phyloP scores from a whole-genome alignment of 495 filamentous ascomycete genomes.

The Penicillium pulvis region DNA sequence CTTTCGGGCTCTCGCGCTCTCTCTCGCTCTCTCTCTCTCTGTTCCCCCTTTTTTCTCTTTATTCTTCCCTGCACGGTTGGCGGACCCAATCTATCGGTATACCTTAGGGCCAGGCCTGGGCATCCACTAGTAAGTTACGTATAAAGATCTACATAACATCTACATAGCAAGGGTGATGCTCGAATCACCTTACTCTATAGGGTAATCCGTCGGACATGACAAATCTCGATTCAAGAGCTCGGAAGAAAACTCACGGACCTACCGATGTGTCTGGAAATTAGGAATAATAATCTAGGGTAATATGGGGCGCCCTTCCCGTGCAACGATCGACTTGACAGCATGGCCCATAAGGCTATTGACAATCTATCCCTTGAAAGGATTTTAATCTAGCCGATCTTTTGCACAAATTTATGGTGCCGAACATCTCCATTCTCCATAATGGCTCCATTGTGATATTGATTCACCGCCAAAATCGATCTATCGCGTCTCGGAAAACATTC shows the following conservation, averaged over 20 bases:
- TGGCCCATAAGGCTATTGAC: background rate
- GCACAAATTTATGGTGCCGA: background rate
- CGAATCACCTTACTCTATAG: background rate
- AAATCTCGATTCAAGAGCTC: background rate
- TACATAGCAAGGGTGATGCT: background rate
- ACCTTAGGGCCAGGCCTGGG: background rate
- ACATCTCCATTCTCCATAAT: background rate
- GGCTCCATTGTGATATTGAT: slow-evolving; percentile 1
- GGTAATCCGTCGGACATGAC: background rate
- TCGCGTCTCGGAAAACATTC: background rate
- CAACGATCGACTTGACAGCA: slow-evolving; percentile 7
- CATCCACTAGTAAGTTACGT: background rate
- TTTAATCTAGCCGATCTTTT: background rate
- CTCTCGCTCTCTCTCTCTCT: background rate
- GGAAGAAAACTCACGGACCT: slow-evolving; percentile 17
- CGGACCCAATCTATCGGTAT: background rate
- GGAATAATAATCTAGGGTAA: background rate
- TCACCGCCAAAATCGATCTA: background rate
- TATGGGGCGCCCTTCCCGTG: slow-evolving; percentile 5
- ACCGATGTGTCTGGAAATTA: slow-evolving; percentile 8
- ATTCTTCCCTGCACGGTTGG: background rate
- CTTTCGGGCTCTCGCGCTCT: background rate
- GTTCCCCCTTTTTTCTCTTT: background rate
- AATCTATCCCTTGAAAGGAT: background rate
- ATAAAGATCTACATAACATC: background rate